phyloP scores from a whole-genome alignment of 345 rosid genomes.

The Trapa incisa region DNA sequence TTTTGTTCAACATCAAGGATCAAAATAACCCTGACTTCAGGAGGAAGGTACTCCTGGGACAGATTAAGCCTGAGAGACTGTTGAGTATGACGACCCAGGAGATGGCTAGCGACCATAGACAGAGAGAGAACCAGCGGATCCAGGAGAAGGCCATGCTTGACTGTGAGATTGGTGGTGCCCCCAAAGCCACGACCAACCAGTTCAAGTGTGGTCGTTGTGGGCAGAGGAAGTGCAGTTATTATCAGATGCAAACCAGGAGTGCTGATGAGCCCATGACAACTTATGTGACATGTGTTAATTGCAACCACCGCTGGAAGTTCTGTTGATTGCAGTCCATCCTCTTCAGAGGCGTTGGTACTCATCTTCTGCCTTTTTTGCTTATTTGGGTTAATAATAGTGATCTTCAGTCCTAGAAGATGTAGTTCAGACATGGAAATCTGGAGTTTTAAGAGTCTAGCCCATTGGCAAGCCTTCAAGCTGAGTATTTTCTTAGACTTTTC shows the following conservation, averaged over 20 bases:
- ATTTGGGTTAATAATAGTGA: too few species aligned
- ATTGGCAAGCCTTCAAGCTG: too few species aligned
- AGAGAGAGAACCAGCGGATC: constrained; percentile 25
- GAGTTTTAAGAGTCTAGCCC: too few species aligned
- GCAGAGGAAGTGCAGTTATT: constrained; percentile 28
- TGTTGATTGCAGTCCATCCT: constrained; percentile 12
- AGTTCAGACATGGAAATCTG: too few species aligned
- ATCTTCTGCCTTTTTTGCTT: too few species aligned
- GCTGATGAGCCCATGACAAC: constrained; percentile 56
- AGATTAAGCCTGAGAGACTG: constrained; percentile 26
- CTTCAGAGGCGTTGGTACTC: too few species aligned
- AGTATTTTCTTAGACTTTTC: too few species aligned
- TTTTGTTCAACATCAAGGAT: constrained; percentile 44
- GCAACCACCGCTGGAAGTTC: constrained; percentile 42
- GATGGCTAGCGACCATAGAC: constrained; percentile 41
- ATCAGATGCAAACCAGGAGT: constrained; percentile 46
- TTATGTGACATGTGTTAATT: constrained; percentile 37
- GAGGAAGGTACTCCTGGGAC: constrained; percentile 38
- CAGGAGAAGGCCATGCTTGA: constrained; percentile 29
- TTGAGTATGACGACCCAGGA: constrained; percentile 29
- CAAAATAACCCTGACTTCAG: constrained; percentile 40
- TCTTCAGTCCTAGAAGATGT: too few species aligned
- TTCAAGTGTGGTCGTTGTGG: constrained; percentile 37
- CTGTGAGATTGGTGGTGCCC: constrained; percentile 18
- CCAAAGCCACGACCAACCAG: constrained; percentile 40